phyloP scores from a whole-genome alignment of 495 filamentous ascomycete genomes.

The Neurospora sp. region DNA sequence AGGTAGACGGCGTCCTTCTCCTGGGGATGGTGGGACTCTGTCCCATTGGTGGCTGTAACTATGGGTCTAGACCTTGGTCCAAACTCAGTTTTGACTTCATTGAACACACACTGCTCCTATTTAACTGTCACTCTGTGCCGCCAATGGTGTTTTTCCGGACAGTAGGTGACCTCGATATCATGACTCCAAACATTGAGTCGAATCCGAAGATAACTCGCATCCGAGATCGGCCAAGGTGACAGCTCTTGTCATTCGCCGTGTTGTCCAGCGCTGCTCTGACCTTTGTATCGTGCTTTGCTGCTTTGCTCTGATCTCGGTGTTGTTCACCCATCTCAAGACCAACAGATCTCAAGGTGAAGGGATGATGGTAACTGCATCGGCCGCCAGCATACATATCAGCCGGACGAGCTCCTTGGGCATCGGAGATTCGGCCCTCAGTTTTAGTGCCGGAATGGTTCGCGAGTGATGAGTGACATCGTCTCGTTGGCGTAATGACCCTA shows the following conservation, averaged over 20 bases:
- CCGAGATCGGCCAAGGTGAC: not conserved
- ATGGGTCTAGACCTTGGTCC: not conserved
- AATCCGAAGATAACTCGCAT: not conserved
- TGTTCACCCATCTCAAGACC: not conserved
- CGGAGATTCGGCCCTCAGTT: not conserved
- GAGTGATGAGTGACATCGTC: not conserved
- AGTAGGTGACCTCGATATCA: not conserved
- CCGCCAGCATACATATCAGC: not conserved
- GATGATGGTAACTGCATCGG: not conserved
- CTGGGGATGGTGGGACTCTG: not conserved
- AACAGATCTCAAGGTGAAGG: not conserved
- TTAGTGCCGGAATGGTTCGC: not conserved
- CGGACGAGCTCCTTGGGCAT: no score
- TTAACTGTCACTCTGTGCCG: not conserved
- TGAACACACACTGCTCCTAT: not conserved
- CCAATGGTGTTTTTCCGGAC: not conserved
- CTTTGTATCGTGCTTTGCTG: not conserved
- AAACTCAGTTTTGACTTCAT: not conserved
- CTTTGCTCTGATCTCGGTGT: not conserved
- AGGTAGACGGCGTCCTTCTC: not conserved
- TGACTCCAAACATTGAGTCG: not conserved
- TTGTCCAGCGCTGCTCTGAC: not conserved
- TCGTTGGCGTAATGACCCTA: not conserved
- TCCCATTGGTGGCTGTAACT: not conserved
- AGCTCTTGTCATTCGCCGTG: not conserved